phyloP scores from a whole-genome alignment of 2,329 filamentous ascomycete species.

The Microascus cirrosus region DNA sequence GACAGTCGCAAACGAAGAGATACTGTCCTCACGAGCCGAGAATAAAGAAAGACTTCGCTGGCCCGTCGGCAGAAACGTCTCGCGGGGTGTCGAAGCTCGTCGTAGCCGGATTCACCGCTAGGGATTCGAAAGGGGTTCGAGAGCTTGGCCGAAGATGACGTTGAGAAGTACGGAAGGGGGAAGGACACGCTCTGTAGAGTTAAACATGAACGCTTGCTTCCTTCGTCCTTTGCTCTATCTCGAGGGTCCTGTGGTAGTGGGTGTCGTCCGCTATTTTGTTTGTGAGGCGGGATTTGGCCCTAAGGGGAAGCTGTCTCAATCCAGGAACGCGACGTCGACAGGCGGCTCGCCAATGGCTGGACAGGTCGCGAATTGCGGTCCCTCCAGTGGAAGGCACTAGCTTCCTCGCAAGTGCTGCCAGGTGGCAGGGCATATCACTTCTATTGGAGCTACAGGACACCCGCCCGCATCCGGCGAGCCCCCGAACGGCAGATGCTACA shows the following conservation, averaged over 20 bases:
- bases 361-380: conserved; percentile 3
- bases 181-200: not conserved
- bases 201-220: not conserved
- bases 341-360: conserved; percentile 1
- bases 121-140: not conserved
- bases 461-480: no score
- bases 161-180: not conserved
- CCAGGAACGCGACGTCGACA: conserved; percentile 2
- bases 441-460: not conserved
- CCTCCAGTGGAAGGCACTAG: not conserved
- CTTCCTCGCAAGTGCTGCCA: not conserved
- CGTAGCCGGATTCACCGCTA: not conserved
- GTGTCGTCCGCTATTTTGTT: not conserved
- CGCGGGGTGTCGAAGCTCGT: not conserved
- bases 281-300: not conserved
- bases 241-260: not conserved
- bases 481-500: no score
- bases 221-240: not conserved
- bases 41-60: not conserved
- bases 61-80: not conserved
- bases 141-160: not conserved
- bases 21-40: not conserved
- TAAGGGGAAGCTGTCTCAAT: conserved; percentile 2
- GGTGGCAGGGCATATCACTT: not conserved
- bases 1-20: not conserved